phyloP scores from a whole-genome alignment of 225 moss, liverwort and hornwort genomes.

The Climacium dendroides region DNA sequence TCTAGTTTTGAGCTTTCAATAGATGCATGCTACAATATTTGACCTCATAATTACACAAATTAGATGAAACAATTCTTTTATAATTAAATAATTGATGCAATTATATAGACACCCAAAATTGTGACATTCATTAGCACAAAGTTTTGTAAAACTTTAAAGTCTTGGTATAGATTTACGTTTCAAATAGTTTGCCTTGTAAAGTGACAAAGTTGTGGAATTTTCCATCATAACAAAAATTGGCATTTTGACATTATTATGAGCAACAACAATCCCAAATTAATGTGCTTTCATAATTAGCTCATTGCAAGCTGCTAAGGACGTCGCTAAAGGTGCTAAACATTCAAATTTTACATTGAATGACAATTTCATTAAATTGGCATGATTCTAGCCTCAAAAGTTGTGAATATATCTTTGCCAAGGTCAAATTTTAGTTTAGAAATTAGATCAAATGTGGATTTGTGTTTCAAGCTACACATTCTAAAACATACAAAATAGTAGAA shows the following conservation, averaged over 20 bases:
- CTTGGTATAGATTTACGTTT: neutral
- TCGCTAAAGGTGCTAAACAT: neutral
- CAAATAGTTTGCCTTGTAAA: neutral
- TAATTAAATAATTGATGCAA: neutral
- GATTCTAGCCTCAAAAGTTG: neutral
- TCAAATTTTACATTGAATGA: neutral
- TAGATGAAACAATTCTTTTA: neutral
- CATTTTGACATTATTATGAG: neutral
- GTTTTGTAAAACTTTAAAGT: neutral
- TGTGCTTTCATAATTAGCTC: neutral
- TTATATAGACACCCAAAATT: neutral
- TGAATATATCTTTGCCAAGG: neutral
- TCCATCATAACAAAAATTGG: neutral
- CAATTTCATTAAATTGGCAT: neutral
- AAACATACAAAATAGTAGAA: neutral
- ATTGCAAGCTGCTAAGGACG: neutral
- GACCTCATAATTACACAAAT: neutral
- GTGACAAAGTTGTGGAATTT: neutral
- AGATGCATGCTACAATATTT: neutral
- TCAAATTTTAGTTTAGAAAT: neutral
- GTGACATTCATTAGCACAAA: neutral
- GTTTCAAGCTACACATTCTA: rapidly evolving
- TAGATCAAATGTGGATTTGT: neutral
- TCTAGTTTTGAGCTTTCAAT: neutral
- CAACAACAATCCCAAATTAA: neutral